Evolutionary conservation across 1,139 yeast genomes (phyloP).

Genomic region (Sporopachydermia cereana): DNA sequence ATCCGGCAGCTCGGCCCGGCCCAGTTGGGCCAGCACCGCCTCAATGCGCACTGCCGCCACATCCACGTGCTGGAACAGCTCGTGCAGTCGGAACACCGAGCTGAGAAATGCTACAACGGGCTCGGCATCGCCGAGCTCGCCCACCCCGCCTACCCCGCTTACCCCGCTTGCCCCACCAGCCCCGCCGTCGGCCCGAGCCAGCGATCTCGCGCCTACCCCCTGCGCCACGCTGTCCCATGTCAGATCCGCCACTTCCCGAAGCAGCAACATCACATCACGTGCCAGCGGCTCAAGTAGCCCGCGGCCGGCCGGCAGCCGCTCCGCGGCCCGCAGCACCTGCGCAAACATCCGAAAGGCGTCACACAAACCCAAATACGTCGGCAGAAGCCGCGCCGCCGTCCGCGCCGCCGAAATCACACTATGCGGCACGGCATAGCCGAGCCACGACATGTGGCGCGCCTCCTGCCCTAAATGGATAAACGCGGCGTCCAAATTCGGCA

Average conservation of each 20-base stretch:
- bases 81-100: background rate
- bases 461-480: conserved; percentile 39
- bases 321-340: conserved; percentile 17
- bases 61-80: background rate
- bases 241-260: conserved; percentile 25
- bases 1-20: background rate
- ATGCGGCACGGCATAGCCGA: conserved; percentile 53
- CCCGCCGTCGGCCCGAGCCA: too few relatives aligned
- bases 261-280: conserved; percentile 23
- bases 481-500: conserved; percentile 41
- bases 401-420: conserved; percentile 31
- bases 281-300: conserved; percentile 32
- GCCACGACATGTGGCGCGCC: conserved; percentile 36
- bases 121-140: background rate
- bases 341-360: conserved; percentile 35
- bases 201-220: background rate
- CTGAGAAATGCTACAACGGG: background rate
- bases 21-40: background rate
- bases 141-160: too few relatives aligned
- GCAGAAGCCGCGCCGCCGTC: conserved; percentile 39
- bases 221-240: conserved; percentile 35
- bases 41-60: background rate
- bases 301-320: conserved; percentile 29
- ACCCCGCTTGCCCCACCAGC: too few relatives aligned
- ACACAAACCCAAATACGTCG: conserved; percentile 42